phyloP scores from a whole-genome alignment of 176 grass and related monocot species.

The Oryza meridionalis region DNA sequence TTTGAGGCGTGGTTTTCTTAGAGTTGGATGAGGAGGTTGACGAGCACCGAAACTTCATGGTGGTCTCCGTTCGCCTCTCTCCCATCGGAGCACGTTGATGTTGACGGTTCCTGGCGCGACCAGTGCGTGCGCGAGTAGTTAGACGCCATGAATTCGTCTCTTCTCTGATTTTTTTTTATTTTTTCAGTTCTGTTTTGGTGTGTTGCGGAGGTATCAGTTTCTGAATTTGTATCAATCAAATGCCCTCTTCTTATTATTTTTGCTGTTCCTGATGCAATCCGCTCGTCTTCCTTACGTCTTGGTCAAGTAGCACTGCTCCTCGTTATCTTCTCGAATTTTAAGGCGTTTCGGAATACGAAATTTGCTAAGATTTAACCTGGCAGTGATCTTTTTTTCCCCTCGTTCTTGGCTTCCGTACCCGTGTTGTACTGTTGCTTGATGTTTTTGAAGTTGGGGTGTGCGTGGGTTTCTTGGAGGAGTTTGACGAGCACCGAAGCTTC shows the following conservation, averaged over 20 bases:
- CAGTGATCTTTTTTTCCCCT: too few relatives aligned
- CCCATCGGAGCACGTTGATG: neutral
- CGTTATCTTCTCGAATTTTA: neutral
- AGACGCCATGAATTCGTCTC: neutral
- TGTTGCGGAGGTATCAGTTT: slow-evolving; percentile 2
- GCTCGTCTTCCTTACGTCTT: too few relatives aligned
- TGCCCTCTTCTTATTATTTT: neutral
- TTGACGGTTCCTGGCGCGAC: neutral
- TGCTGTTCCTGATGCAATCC: neutral
- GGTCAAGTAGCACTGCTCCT: neutral
- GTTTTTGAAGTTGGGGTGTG: neutral
- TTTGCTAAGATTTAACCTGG: neutral
- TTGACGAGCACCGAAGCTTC: too few relatives aligned
- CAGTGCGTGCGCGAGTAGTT: neutral
- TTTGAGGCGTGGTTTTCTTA: neutral
- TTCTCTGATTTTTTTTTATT: neutral
- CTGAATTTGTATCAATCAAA: too few relatives aligned
- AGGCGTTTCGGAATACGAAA: neutral
- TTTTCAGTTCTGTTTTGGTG: neutral
- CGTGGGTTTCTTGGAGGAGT: too few relatives aligned
- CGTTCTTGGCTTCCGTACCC: neutral
- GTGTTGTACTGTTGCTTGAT: neutral
- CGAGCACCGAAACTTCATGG: neutral
- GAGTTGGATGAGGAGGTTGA: neutral
- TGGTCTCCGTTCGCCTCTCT: slow-evolving; percentile 23